Conservation (phyloP, 768 basidiomycete genomes). For the Rhodocollybia butyracea region DNA sequence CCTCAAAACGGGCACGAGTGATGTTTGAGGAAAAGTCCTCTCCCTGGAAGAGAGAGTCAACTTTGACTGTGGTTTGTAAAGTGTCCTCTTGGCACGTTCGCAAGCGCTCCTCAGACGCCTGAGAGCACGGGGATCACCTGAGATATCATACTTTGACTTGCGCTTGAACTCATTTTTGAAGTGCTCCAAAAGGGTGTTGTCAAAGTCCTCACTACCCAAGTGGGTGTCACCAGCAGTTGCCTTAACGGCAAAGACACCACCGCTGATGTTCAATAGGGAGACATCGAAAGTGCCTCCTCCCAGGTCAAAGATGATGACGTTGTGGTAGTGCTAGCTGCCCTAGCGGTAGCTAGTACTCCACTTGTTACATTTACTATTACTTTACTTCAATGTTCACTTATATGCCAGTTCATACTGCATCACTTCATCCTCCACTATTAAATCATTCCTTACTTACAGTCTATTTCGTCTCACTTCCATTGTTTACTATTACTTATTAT, state of each 20-base stretch:
- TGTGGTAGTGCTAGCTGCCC: too few species aligned
- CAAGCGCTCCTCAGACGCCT: constrained; percentile 95
- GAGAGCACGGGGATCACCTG: constrained; percentile 94
- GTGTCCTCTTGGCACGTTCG: constrained; percentile 98
- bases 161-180: constrained; percentile 99
- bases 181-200: constrained; percentile 96
- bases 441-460: too few species aligned
- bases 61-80: constrained; percentile 98
- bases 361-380: too few species aligned
- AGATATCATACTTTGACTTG: constrained; percentile 96
- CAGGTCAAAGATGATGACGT: constrained; percentile 99
- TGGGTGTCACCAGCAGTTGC: constrained; percentile 99
- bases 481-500: too few species aligned
- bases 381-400: too few species aligned
- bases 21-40: constrained; percentile 99
- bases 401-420: too few species aligned
- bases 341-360: too few species aligned
- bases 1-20: constrained; percentile 99
- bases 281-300: constrained; percentile 99
- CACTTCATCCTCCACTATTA: too few species aligned
- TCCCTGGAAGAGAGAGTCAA: constrained; percentile 97
- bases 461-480: too few species aligned
- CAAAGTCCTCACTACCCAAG: constrained; percentile 99
- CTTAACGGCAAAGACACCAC: constrained; percentile 99
- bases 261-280: constrained; percentile 94